A percentile compares a stretch with the other conserved stretches of the same genome.
These are phyloP conservation scores for Dactylellina cionopaga DNA, from an alignment of 2,329 filamentous ascomycete species.

Conservation along the genomic window DNA sequence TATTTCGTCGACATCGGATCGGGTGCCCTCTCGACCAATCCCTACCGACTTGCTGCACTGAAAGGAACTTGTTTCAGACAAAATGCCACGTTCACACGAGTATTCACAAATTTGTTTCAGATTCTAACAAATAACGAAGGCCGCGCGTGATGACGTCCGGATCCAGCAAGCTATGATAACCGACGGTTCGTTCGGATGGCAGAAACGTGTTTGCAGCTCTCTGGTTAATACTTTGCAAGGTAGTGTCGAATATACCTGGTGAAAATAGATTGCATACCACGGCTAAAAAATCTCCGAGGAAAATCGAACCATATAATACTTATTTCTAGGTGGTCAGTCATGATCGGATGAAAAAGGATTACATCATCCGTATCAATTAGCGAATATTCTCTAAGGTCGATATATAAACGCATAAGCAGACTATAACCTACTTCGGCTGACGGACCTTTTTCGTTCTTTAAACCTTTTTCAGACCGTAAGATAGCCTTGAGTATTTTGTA, in stretches of 20 bases:
- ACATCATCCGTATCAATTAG: too few species aligned
- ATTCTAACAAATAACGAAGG: conserved; percentile 29
- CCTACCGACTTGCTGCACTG: conserved; percentile 15
- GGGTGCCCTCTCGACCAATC: conserved; percentile 4
- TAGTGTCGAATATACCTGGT: conserved; percentile 1
- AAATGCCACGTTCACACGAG: conserved; percentile 4
- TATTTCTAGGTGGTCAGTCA: too few species aligned
- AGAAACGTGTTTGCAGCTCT: conserved; percentile 44
- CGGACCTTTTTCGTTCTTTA: too few species aligned
- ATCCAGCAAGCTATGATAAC: conserved; percentile 26
- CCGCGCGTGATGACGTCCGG: conserved; percentile 20
- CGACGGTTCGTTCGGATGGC: conserved; percentile 13
- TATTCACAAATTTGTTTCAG: conserved; percentile 18
- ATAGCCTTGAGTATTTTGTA: too few species aligned
- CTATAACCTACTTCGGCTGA: too few species aligned
- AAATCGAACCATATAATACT: too few species aligned
- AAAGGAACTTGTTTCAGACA: conserved; percentile 40
- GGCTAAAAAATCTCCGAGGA: not conserved
- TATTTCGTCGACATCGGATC: conserved; percentile 28
- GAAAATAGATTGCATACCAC: conserved; percentile 6
- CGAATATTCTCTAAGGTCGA: too few species aligned
- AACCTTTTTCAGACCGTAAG: too few species aligned
- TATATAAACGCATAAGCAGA: too few species aligned
- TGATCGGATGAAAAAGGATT: too few species aligned
- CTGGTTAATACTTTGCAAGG: conserved; percentile 16